Conservation (phyloP, 2,329 filamentous ascomycete genomes). For the Amauroascus niger region DNA sequence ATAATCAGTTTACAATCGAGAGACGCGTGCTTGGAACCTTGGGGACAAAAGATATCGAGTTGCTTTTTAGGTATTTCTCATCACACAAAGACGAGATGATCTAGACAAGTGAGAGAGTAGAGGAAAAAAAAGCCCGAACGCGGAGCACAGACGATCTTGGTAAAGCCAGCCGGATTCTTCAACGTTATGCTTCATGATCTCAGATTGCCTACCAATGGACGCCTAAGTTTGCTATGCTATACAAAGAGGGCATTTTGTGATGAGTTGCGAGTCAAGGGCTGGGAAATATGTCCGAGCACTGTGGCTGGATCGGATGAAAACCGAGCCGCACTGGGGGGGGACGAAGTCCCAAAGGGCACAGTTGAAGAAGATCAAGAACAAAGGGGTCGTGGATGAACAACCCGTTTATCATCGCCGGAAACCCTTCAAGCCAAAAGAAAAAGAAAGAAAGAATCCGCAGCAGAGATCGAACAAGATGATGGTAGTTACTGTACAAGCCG, state of each 20-base stretch:
- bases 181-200: not conserved
- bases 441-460: not conserved
- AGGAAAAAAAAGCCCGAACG: too few species aligned
- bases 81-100: too few species aligned
- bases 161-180: too few species aligned
- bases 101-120: too few species aligned
- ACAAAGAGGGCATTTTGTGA: not conserved
- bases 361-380: not conserved
- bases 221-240: slow-evolving; percentile 9
- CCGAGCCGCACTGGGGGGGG: not conserved
- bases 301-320: not conserved
- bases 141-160: too few species aligned
- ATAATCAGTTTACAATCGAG: too few species aligned
- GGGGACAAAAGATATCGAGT: too few species aligned
- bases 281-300: not conserved
- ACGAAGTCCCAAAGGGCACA: not conserved
- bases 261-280: slow-evolving; percentile 9
- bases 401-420: slow-evolving; percentile 1
- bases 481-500: not conserved
- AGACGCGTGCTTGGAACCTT: too few species aligned
- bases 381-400: not conserved
- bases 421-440: not conserved
- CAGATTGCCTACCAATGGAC: slow-evolving; percentile 2
- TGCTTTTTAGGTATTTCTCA: too few species aligned
- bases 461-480: not conserved